phyloP scores from a whole-genome alignment of 2,329 filamentous ascomycete species.

The Passalora sequoiae region DNA sequence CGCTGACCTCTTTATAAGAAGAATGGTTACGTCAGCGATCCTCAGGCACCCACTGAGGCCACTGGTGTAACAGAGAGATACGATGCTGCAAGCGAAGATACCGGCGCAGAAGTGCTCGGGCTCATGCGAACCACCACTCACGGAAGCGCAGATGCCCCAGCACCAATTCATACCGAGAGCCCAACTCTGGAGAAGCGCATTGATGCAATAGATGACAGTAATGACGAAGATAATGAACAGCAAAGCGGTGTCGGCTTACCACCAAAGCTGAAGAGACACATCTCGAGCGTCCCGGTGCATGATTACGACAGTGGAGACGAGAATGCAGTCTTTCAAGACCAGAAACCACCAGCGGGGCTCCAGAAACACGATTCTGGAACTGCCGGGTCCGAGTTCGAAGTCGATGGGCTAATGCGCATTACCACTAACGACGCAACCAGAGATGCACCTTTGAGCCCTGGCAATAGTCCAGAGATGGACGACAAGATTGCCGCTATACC shows the following conservation, averaged over 20 bases:
- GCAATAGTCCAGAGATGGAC: neutral
- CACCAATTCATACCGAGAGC: neutral
- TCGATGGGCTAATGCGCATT: conserved; percentile 6
- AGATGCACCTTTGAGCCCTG: neutral
- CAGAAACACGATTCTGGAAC: conserved; percentile 8
- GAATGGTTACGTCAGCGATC: neutral
- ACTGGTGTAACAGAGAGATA: neutral
- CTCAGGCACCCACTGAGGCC: neutral
- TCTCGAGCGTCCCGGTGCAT: conserved; percentile 15
- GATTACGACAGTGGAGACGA: conserved; percentile 15
- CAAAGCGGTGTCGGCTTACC: neutral
- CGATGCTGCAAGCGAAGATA: neutral
- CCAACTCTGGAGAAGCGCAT: conserved; percentile 13
- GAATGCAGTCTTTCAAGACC: neutral
- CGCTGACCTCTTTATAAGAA: neutral
- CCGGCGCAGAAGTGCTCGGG: conserved; percentile 2
- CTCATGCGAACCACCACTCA: conserved; percentile 4
- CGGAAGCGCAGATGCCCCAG: neutral
- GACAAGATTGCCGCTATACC: neutral
- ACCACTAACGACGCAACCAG: conserved; percentile 1
- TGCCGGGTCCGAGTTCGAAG: conserved; percentile 10
- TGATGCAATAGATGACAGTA: conserved; percentile 8
- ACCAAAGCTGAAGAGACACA: conserved; percentile 14
- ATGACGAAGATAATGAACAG: conserved; percentile 2
- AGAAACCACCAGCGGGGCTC: neutral